Evolutionary conservation across 2,329 filamentous ascomycete species (phyloP), one percentile per base, ranked within the genome.

Genomic region (Furcasterigmium furcatum): DNA sequence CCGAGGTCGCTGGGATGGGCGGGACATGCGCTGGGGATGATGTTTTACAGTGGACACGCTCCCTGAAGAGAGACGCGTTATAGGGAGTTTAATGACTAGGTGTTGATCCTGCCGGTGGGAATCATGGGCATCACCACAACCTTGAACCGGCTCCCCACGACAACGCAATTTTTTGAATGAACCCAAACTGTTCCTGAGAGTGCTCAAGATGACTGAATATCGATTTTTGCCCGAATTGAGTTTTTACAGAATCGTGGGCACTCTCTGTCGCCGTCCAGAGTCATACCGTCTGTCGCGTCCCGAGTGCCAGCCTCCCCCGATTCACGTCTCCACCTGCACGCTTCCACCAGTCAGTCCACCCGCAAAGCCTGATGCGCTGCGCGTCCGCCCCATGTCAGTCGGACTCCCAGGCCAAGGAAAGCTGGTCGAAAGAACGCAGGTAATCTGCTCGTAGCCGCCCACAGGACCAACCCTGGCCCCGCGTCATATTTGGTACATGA

Each of bases 301-400:
- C 24, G 12, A 27, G 3, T 18, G 43, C 49, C 49, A 52, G 45
- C 50, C 52, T 52, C 50, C 48, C 43, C 44, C 21, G 47, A 54
- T 51, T 51, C 50, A 50, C 48, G 50, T 52, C 52, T 51, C 50
- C 46, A 47, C 44, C 32, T 42, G 22, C 41, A 43, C 41, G 41
- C 40, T 32, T 21, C n/a, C n/a, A n/a, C n/a, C n/a, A n/a, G n/a
- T n/a, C 24, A 27, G 24, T 27, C 24, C 24, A 27, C 24, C 7
- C 24, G 7, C 24, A 27, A 12, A 7, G 24, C 24, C 44, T 43
- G 46, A 46, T 39, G 39, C 30, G 24, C 34, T 45, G 47, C 49
- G 47, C 49, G 49, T 50, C 47, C 47, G 34, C 42, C 43, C 24
- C 24, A 27, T 27, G 24, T 27, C 24, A 27, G 24, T 27, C 34